Evolutionary conservation across 2,329 filamentous ascomycete genomes (phyloP), one percentile per base, ranked within the genome.

Genomic region (Exophiala alcalophila): DNA sequence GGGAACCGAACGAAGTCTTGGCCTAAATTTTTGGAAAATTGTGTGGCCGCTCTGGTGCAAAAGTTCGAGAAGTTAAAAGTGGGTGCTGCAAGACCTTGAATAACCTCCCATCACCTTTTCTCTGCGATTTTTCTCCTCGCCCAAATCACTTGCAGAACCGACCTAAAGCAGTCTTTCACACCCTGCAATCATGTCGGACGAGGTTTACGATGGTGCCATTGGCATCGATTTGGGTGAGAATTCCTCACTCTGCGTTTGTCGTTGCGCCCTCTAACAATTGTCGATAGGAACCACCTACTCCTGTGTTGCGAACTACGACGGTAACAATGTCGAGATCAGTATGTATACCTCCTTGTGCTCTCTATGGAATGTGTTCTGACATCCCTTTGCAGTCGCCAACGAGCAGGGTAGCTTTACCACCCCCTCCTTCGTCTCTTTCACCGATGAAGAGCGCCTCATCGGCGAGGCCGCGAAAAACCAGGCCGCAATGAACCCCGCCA

Each of bases 381-480:
- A n/a, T n/a, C n/a, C 48, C 44, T 53, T 53, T 41, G 39, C 58
- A 83, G 79, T 97, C 72, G 91, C 91, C 84, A 97, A 97, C 77
- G 91, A 97, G 81, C 91, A 97, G 83, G 91, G 91, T 80, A 90
- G 82, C 76, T 95, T 95, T 77, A 97, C 92, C 67, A 97, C 92
- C 55, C 92, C 92, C 59, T 97, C 92, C 45, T 98, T 96, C 79
- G 92, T 98, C 68, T 94, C 88, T 62, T 98, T 98, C 83, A 96
- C 89, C 68, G 84, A 91, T 64, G 88, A 95, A 78, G 92, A 98
- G 81, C 90, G 92, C 73, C 77, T 98, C 75, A 97, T 97, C 66
- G 92, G 92, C 78, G 92, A 97, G 81, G 91, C 92, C 51, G 92
- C 92, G 67, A 98, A 97, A 86, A 98, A 98, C 80, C 90, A 96